These are phyloP conservation scores for Penicillium hesseltinei DNA, from an alignment of 2,329 filamentous ascomycete genomes.

Conservation along the genomic window DNA sequence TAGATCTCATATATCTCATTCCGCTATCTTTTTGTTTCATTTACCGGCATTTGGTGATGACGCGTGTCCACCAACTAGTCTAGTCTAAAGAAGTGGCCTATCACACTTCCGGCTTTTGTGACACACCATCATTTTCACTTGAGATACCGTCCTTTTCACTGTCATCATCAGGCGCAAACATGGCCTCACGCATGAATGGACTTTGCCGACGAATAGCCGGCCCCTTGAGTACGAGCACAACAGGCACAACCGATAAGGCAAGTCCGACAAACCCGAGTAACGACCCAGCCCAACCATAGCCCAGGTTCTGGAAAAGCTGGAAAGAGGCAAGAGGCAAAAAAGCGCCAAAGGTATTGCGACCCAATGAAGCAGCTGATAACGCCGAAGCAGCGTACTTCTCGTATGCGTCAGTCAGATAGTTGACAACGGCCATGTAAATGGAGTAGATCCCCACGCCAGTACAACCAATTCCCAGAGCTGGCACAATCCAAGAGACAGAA, in stretches of 20 bases:
- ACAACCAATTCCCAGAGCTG: constrained; percentile 31
- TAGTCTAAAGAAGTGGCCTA: background rate
- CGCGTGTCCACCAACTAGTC: background rate
- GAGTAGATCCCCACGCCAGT: constrained; percentile 44
- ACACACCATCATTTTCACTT: background rate
- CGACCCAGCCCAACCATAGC: constrained; percentile 45
- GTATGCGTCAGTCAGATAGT: constrained; percentile 51
- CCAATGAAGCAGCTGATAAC: constrained; percentile 46
- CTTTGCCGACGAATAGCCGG: constrained; percentile 35
- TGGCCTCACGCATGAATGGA: constrained; percentile 33
- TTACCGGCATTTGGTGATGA: background rate
- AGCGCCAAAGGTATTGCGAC: constrained; percentile 47
- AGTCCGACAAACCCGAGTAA: constrained; percentile 46
- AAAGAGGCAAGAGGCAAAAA: constrained; percentile 48
- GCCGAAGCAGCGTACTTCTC: constrained; percentile 50
- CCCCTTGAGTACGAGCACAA: constrained; percentile 45
- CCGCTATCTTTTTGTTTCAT: background rate
- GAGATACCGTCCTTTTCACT: background rate
- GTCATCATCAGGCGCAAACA: constrained; percentile 17
- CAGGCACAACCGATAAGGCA: constrained; percentile 40
- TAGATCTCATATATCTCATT: background rate
- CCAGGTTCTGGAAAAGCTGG: constrained; percentile 40
- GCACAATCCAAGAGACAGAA: constrained; percentile 37
- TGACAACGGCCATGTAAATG: constrained; percentile 50
- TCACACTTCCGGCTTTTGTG: background rate